Percentiles rank a stretch among this genome's conserved stretches.
These are phyloP conservation scores for Diospyros lotus DNA, from an alignment of 148 eudicot species.

Conservation along the genomic window DNA sequence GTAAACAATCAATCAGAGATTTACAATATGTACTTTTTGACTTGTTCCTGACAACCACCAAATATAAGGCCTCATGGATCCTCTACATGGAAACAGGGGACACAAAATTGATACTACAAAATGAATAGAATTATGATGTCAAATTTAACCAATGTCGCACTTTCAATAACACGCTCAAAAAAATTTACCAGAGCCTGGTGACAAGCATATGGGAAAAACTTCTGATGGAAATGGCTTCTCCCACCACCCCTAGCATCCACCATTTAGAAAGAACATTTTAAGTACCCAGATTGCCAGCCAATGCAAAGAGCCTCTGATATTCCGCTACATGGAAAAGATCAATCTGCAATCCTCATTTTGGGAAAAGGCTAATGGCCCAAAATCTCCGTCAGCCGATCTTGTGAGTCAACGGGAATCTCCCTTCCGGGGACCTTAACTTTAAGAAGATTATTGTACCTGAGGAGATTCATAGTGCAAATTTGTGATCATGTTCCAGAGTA, in stretches of 20 bases:
- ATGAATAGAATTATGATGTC: background rate
- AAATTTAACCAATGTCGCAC: background rate
- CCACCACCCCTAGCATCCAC: background rate
- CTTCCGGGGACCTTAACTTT: conserved; percentile 86
- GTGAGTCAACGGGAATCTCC: conserved; percentile 82
- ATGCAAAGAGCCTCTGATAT: background rate
- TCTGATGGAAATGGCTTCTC: background rate
- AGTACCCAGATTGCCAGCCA: background rate
- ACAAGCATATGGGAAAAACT: background rate
- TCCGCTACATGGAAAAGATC: background rate
- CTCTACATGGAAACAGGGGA: background rate
- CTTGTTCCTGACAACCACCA: conserved; percentile 16
- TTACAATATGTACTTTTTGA: conserved; percentile 15
- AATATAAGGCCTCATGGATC: conserved; percentile 6
- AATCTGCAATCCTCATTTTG: background rate
- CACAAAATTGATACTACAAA: conserved; percentile 15
- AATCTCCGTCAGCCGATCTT: conserved; percentile 58
- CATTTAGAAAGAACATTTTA: background rate
- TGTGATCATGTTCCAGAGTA: background rate
- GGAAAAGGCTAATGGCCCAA: conserved; percentile 30
- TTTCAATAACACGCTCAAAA: background rate
- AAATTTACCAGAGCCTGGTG: conserved; percentile 2
- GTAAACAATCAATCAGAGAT: conserved; percentile 11
- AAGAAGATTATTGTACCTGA: conserved; percentile 73
- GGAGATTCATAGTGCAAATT: background rate